phyloP scores from a whole-genome alignment of 495 filamentous ascomycete species.

The Lophiostoma macrostomum region DNA sequence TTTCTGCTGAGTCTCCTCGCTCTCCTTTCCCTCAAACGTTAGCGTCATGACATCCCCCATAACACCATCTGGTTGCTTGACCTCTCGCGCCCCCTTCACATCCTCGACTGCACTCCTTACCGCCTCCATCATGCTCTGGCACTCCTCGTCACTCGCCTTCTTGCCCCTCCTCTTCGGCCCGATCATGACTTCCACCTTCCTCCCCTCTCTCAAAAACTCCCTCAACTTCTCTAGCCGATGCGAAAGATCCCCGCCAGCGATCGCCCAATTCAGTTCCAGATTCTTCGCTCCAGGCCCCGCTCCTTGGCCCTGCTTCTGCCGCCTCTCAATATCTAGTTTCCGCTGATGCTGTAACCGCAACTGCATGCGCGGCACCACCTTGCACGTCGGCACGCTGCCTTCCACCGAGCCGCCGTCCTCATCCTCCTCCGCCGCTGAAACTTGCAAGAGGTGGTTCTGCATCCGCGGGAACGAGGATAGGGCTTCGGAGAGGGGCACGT shows the following conservation, averaged over 20 bases:
- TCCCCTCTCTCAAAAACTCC: conserved; percentile 40
- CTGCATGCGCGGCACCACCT: conserved; percentile 55
- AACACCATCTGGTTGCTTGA: conserved; percentile 35
- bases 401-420: conserved; percentile 8
- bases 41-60: conserved; percentile 36
- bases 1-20: conserved; percentile 9
- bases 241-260: conserved; percentile 47
- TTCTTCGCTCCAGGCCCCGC: conserved; percentile 52
- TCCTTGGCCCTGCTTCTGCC: conserved; percentile 26
- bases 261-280: conserved; percentile 83
- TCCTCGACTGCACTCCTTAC: conserved; percentile 25
- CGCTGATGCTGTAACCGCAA: conserved; percentile 35
- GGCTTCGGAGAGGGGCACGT: conserved; percentile 43
- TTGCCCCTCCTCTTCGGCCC: conserved; percentile 38
- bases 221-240: conserved; percentile 36
- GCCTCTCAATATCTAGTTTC: conserved; percentile 39
- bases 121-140: conserved; percentile 29
- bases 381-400: conserved; percentile 57
- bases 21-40: conserved; percentile 34
- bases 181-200: conserved; percentile 40
- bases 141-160: conserved; percentile 35
- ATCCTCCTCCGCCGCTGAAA: conserved; percentile 42
- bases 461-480: conserved; percentile 50
- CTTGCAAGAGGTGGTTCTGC: conserved; percentile 56
- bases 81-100: conserved; percentile 21